phyloP scores from a whole-genome alignment of 805 yeast genomes.

The Torulaspora delbrueckii region DNA sequence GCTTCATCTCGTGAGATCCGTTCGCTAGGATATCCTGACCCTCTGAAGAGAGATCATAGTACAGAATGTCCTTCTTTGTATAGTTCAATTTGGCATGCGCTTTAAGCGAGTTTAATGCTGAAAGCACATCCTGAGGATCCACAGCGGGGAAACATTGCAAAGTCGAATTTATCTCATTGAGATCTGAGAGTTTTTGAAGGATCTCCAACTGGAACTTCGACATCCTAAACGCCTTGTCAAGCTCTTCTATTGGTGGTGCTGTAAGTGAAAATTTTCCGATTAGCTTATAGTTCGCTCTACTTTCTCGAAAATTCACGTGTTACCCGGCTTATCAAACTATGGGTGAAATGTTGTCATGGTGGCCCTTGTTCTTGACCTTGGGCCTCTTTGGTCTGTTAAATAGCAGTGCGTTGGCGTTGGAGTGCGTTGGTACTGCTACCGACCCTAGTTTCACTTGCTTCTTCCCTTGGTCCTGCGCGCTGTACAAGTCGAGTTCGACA shows the following conservation, averaged over 20 bases:
- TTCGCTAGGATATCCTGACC: constrained; percentile 70
- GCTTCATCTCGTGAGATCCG: constrained; percentile 88
- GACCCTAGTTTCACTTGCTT: constrained; percentile 14
- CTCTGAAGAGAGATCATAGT: constrained; percentile 72
- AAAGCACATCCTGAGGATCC: constrained; percentile 61
- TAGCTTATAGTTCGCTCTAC: background rate
- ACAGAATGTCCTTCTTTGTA: constrained; percentile 66
- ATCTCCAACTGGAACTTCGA: constrained; percentile 61
- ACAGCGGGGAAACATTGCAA: constrained; percentile 58
- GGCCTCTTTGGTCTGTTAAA: constrained; percentile 22
- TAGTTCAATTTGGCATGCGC: constrained; percentile 78
- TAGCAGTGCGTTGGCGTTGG: constrained; percentile 17
- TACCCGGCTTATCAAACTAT: constrained; percentile 2
- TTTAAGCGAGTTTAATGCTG: constrained; percentile 82
- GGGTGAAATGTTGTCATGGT: background rate
- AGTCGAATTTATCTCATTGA: constrained; percentile 66
- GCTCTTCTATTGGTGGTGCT: background rate
- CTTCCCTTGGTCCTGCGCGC: constrained; percentile 19
- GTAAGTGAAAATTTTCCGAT: constrained; percentile 1
- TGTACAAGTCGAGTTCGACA: constrained; percentile 31
- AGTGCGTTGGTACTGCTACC: constrained; percentile 15
- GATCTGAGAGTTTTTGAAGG: constrained; percentile 58
- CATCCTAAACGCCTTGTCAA: constrained; percentile 39
- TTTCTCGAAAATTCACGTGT: background rate
- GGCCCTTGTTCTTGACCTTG: constrained; percentile 1